Percentiles rank a stretch among this genome's conserved stretches.
These are phyloP conservation scores for Pichia cabralensis DNA, from an alignment of 805 yeast genomes.

Conservation along the genomic window DNA sequence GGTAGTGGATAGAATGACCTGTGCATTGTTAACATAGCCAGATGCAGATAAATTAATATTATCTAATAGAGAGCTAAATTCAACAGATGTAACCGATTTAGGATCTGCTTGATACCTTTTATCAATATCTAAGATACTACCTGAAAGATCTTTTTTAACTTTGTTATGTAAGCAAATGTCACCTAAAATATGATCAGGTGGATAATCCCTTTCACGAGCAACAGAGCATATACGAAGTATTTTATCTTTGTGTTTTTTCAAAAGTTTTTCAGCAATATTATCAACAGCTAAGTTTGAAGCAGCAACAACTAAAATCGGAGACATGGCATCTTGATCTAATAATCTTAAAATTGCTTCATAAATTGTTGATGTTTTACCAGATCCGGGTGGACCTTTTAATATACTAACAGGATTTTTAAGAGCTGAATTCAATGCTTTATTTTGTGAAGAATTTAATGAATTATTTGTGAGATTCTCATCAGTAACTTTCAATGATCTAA, in stretches of 20 bases:
- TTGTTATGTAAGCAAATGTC: conserved; percentile 59
- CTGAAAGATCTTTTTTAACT: conserved; percentile 39
- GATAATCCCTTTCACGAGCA: conserved; percentile 53
- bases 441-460: conserved; percentile 72
- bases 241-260: conserved; percentile 38
- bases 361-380: conserved; percentile 75
- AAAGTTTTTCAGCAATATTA: conserved; percentile 59
- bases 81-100: too few relatives aligned
- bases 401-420: conserved; percentile 47
- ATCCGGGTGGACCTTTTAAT: conserved; percentile 73
- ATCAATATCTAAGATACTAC: conserved; percentile 31
- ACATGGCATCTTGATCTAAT: conserved; percentile 41
- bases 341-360: conserved; percentile 74
- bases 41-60: too few relatives aligned
- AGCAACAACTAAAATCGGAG: conserved; percentile 65
- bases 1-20: conserved; percentile 61
- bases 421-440: conserved; percentile 58
- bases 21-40: too few relatives aligned
- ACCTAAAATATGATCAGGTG: conserved; percentile 40
- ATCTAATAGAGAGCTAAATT: conserved; percentile 31
- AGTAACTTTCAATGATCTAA: conserved; percentile 32
- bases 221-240: conserved; percentile 48
- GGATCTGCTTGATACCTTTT: conserved; percentile 44
- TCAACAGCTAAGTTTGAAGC: conserved; percentile 69
- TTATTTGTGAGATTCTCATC: too few relatives aligned